Base-by-base conservation (phyloP, 768 basidiomycete species). In the Phaeotremella fagi region DNA sequence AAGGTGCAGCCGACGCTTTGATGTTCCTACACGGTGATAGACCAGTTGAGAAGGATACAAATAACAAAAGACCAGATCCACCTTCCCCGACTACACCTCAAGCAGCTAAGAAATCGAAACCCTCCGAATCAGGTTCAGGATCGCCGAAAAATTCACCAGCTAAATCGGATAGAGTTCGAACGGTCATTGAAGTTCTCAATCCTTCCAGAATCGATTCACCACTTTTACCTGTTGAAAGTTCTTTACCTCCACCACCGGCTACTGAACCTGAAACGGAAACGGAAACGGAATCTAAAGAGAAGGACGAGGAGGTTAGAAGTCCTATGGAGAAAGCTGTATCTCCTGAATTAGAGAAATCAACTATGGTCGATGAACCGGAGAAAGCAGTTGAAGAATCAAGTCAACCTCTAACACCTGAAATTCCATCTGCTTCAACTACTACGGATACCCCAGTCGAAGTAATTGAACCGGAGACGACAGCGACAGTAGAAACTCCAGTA, bases 1-100 rank as follows among this genome's bases (percentile, higher is more conserved):
- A 91, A 72, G 87, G 86, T 23, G 87, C 84, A n/a, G 83, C 88
- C 3, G 89, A 90, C 61, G 82, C 87, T 0, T 77, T 95, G 28
- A 87, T 95, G 74, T 82, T 80, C 1, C 78, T 95, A 53, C 75
- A 85, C 14, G 75, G 75, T 1, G 75, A 73, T 60, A 64, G 70
- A 50, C 50, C 48, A 28, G 57, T 50, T 37, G 52, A 36, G n/a
- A 52, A 52, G 18, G 53, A 29, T 15, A 38, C 50, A 7, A 60
- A 55, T 2, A 18, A 37, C 2, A 70, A 70, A 41, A 59, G 68
- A 4, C 7, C 54, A 20, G 60, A 63, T 22, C 62, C 66, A 4
- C 56, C 64, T 31, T 69, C 66, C 20, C 67, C 68, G 4, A 29
- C 49, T 12, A 59, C 64, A 3, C 62, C 68, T 25, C 51, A 38